Evolutionary conservation across 768 basidiomycete species (phyloP).

Genomic region (Infundibulicybe gibba): DNA sequence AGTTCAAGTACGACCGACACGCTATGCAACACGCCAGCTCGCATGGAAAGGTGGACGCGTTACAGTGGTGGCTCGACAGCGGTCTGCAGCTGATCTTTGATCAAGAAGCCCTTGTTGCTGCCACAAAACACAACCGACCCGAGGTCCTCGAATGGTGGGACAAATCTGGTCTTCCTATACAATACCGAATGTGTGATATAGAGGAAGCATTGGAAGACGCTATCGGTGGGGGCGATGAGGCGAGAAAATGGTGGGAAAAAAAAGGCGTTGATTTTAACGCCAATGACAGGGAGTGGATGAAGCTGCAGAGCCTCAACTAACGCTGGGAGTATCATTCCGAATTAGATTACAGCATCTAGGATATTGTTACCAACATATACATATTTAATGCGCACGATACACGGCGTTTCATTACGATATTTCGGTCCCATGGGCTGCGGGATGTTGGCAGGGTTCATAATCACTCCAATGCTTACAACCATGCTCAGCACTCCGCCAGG

Average conservation of each 20-base stretch:
- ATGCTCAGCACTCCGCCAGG: too few species aligned
- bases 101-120: constrained; percentile 73
- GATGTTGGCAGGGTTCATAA: too few species aligned
- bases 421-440: too few species aligned
- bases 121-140: constrained; percentile 77
- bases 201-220: constrained; percentile 90
- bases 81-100: constrained; percentile 78
- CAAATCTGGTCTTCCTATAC: constrained; percentile 69
- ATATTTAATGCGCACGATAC: too few species aligned
- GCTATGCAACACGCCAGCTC: constrained; percentile 78
- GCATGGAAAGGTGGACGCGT: constrained; percentile 73
- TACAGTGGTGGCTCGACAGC: constrained; percentile 82
- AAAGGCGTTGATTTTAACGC: constrained; percentile 84
- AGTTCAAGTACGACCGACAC: constrained; percentile 74
- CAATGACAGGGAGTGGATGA: constrained; percentile 87
- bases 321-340: too few species aligned
- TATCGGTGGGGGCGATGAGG: constrained; percentile 73
- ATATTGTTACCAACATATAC: too few species aligned
- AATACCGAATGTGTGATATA: constrained; percentile 88
- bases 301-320: constrained; percentile 71
- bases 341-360: not conserved
- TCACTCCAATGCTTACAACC: too few species aligned
- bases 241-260: constrained; percentile 75
- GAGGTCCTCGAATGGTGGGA: constrained; percentile 91
- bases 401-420: too few species aligned